Conservation (phyloP, 2,329 filamentous ascomycete species). For the Talaromyces sp. region DNA sequence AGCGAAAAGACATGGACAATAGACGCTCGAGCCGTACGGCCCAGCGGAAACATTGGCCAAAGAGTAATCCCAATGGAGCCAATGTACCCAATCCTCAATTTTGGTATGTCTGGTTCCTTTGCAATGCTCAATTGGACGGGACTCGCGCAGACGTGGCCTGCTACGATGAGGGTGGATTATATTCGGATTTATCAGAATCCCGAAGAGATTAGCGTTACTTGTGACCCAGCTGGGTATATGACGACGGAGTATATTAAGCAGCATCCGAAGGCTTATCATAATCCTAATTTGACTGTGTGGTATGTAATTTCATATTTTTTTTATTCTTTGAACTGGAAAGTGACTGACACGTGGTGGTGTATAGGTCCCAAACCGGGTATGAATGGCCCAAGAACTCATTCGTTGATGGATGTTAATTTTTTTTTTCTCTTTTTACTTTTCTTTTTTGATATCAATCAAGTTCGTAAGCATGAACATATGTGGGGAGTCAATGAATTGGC, state of each 20-base stretch:
- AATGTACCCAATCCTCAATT: conserved; percentile 62
- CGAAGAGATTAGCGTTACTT: conserved; percentile 55
- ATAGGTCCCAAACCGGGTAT: conserved; percentile 46
- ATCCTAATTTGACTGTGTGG: conserved; percentile 61
- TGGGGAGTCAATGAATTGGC: background rate
- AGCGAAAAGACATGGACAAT: conserved; percentile 61
- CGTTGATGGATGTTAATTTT: conserved; percentile 51
- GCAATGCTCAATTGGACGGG: conserved; percentile 56
- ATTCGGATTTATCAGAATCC: conserved; percentile 65
- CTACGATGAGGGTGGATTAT: conserved; percentile 64
- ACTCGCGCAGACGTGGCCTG: conserved; percentile 54
- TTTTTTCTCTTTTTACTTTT: background rate
- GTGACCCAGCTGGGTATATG: conserved; percentile 62
- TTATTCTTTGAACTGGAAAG: background rate
- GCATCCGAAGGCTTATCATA: conserved; percentile 58
- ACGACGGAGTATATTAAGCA: conserved; percentile 63
- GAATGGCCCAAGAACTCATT: conserved; percentile 58
- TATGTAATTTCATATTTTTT: conserved; percentile 30
- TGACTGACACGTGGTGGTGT: background rate
- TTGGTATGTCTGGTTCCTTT: conserved; percentile 66
- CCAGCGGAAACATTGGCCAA: conserved; percentile 66
- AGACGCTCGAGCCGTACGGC: conserved; percentile 54
- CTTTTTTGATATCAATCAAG: background rate
- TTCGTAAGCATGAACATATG: background rate
- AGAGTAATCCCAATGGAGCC: conserved; percentile 62